Conservation (phyloP, 2,329 filamentous ascomycete species). For the Alternaria conjuncta region DNA sequence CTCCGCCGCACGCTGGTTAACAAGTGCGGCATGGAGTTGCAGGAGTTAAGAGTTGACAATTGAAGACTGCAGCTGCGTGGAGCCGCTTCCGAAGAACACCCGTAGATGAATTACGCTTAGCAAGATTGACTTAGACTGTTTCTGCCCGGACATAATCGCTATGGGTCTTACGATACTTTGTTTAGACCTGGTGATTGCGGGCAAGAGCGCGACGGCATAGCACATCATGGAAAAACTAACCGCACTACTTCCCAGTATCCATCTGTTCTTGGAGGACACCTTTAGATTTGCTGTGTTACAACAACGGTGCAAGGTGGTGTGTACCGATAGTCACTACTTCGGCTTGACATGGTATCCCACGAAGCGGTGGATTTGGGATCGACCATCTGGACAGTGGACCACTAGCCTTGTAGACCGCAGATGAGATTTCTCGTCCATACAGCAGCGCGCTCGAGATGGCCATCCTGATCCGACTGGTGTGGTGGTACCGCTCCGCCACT, state of each 20-base stretch:
- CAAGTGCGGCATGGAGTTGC: neutral
- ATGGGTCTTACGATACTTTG: neutral
- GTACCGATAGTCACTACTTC: fast-evolving
- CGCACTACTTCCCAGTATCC: neutral
- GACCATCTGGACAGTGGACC: neutral
- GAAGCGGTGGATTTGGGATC: neutral
- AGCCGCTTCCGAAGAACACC: fast-evolving
- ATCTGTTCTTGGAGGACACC: fast-evolving
- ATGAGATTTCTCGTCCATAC: neutral
- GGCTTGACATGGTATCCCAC: neutral
- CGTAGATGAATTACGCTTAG: neutral
- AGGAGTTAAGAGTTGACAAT: neutral
- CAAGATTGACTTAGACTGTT: neutral
- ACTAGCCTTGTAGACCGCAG: neutral
- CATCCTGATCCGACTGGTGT: neutral
- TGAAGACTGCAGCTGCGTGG: neutral
- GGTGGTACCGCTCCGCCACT: neutral
- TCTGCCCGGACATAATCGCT: neutral
- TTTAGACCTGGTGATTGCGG: neutral
- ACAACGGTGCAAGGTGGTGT: neutral
- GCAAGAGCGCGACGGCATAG: neutral
- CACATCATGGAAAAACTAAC: neutral
- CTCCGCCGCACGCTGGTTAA: neutral
- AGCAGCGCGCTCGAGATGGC: neutral
- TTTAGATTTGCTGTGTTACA: neutral